Conservation (phyloP, 495 filamentous ascomycete species). For the Penicillium subrubescens region DNA sequence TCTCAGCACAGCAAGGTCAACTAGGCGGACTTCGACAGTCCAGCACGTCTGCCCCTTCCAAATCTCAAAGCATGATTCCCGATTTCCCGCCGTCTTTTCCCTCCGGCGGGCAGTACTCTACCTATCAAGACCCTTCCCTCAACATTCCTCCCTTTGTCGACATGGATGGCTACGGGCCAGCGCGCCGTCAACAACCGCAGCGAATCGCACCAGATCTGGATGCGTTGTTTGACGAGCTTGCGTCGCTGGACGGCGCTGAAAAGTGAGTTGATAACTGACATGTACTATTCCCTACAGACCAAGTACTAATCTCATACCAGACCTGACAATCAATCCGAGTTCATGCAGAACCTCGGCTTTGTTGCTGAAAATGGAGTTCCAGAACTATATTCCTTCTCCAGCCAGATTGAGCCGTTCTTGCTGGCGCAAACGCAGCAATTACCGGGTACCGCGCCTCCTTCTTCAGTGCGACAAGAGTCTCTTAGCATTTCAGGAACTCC, state of each 20-base stretch:
- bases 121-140: conserved; percentile 37
- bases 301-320: conserved; percentile 20
- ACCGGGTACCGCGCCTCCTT: conserved; percentile 21
- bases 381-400: conserved; percentile 41
- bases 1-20: conserved; percentile 25
- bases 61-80: conserved; percentile 30
- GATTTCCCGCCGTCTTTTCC: conserved; percentile 33
- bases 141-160: conserved; percentile 35
- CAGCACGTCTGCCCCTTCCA: conserved; percentile 23
- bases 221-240: conserved; percentile 46
- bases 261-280: conserved; percentile 25
- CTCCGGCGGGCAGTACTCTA: conserved; percentile 29
- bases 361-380: conserved; percentile 39
- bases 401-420: conserved; percentile 43
- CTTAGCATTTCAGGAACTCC: conserved; percentile 19
- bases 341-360: conserved; percentile 50
- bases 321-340: conserved; percentile 43
- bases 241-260: conserved; percentile 45
- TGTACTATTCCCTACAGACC: neutral
- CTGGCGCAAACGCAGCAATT: conserved; percentile 38
- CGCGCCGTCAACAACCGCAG: conserved; percentile 28
- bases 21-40: conserved; percentile 27
- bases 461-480: conserved; percentile 25
- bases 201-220: conserved; percentile 47
- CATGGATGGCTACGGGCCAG: conserved; percentile 36